These are phyloP conservation scores for Ampelocalamus luodianensis DNA, from an alignment of 176 grass and related monocot species.

Conservation along the genomic window DNA sequence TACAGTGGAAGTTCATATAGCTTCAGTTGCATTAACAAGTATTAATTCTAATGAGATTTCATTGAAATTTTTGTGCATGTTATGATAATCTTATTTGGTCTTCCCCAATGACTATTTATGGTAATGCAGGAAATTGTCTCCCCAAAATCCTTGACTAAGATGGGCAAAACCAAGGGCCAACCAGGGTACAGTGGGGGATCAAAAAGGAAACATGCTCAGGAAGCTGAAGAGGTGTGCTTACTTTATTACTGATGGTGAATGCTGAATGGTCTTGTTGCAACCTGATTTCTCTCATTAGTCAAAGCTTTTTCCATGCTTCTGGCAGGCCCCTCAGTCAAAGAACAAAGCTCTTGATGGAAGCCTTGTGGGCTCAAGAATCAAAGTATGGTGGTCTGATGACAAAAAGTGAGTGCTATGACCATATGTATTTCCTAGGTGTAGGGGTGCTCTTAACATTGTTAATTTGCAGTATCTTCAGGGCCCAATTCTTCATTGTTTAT, in stretches of 20 bases:
- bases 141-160: conserved; percentile 41
- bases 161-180: conserved; percentile 57
- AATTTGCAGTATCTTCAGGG: not conserved
- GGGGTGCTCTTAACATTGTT: conserved; percentile 32
- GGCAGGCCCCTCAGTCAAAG: conserved; percentile 52
- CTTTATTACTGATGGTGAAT: conserved; percentile 3
- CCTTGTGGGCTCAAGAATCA: conserved; percentile 72
- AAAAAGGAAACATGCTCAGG: conserved; percentile 61
- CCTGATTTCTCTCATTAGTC: conserved; percentile 29
- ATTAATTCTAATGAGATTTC: not conserved
- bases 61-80: not conserved
- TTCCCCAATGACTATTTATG: conserved; percentile 31
- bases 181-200: conserved; percentile 46
- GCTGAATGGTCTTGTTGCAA: conserved; percentile 12
- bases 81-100: conserved; percentile 27
- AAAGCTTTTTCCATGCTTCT: conserved; percentile 19
- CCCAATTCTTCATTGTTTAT: not conserved
- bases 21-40: conserved; percentile 10
- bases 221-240: conserved; percentile 58
- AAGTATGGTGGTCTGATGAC: conserved; percentile 95
- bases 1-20: not conserved
- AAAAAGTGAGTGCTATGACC: conserved; percentile 58
- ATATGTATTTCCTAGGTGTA: conserved; percentile 34
- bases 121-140: conserved; percentile 59
- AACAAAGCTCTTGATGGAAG: conserved; percentile 51